phyloP scores from a whole-genome alignment of 1,284 basidiomycete species.

The Heterobasidion parviporum region DNA sequence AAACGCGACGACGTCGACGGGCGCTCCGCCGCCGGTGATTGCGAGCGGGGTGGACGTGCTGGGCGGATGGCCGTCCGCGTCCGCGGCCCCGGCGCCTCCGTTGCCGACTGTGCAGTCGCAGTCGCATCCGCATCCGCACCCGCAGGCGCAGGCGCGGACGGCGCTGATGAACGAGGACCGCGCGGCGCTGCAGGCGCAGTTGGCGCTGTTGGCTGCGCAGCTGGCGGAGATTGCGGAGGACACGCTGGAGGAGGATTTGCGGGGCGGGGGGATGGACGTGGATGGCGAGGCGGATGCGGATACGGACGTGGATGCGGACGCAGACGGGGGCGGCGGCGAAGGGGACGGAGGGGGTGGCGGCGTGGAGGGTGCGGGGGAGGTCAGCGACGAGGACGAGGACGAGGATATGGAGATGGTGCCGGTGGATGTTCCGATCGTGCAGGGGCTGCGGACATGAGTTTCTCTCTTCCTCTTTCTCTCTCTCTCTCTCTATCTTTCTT shows the following conservation, averaged over 20 bases:
- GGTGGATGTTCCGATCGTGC: not conserved
- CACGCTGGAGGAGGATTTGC: slow-evolving; percentile 23
- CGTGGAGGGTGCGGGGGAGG: slow-evolving; percentile 5
- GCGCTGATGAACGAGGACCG: slow-evolving; percentile 33
- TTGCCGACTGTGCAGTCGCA: not conserved
- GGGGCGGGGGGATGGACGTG: slow-evolving; percentile 7
- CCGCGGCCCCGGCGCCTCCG: not conserved
- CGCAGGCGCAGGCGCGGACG: slow-evolving; percentile 7
- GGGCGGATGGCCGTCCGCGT: not conserved
- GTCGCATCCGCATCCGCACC: not conserved
- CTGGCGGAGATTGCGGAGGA: slow-evolving; percentile 46
- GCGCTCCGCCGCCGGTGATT: not conserved
- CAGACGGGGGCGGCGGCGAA: too few species aligned
- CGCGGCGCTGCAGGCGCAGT: slow-evolving; percentile 54
- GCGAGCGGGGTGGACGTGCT: not conserved
- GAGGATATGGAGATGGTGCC: slow-evolving; percentile 25
- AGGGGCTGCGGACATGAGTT: not conserved
- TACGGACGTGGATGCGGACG: not conserved
- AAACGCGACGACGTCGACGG: not conserved
- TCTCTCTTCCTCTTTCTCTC: not conserved
- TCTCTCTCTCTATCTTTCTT: too few species aligned
- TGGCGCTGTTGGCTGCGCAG: slow-evolving; percentile 56
- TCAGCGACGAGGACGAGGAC: slow-evolving; percentile 21
- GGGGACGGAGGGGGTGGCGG: not conserved
- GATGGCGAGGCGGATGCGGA: slow-evolving; percentile 10